Base-by-base conservation (phyloP, 192 early-diverging fungal species). In the Ambispora gerdemannii region DNA sequence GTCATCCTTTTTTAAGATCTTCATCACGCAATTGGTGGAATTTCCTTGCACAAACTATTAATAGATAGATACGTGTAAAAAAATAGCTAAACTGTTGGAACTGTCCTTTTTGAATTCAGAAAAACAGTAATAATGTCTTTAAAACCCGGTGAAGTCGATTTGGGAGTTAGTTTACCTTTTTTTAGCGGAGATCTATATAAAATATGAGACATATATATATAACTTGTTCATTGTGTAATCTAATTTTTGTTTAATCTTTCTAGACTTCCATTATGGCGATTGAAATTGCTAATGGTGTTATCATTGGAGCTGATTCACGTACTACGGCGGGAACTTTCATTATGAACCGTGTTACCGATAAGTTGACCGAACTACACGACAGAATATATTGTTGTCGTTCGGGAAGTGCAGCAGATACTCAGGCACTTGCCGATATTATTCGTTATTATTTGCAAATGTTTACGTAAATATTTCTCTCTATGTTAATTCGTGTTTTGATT, bases 261-360 rank as follows among this genome's bases (percentile, higher is more conserved):
- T 58, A 95, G 93, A 99, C 97, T 34, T 93, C 96, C 66, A 95
- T 95, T 81, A 95, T 98, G 94, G 96, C 96, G 10, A 92, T 93
- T 50, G 76, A 85, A 66, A 98, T 90, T 76, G 81, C 88, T 25
- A 93, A 89, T 72, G 96, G 97, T 27, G 95, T 99, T 30, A 88
- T 99, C 67, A 83, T 99, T 67, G 96, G 94, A 33, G 97, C 97
- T 50, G 97, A 99, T 78, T 96, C 95, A 68, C 88, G 97, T 68
- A 97, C 97, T 19, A 95, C 95, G 10, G 93, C 89, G 10, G 97
- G 97, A 27, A 83, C 96, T 24, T 98, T 96, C 81, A 94, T 98
- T 79, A 93, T 90, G 72, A 98, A 97, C 81, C 84, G 97, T 71
- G 95, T 98, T 28, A 97, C 97, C 22, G 95, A 99, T 83, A 99